Percentiles rank a stretch among this genome's conserved stretches.
Evolutionary conservation across 768 basidiomycete genomes (phyloP).

Genomic region (Mycena haematopus): DNA sequence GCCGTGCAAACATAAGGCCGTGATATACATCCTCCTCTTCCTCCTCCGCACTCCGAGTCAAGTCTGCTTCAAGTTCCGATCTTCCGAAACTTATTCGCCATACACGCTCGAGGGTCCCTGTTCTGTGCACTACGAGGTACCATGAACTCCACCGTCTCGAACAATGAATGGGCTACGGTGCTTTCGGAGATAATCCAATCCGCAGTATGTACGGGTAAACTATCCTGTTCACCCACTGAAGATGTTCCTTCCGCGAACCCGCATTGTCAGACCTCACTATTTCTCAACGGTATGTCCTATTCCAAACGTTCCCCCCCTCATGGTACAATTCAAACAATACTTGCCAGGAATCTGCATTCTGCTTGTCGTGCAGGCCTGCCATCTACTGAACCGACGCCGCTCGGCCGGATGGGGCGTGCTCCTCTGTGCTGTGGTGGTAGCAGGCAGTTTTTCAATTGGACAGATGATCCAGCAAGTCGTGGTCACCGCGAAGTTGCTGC

Average conservation of each 20-base stretch:
- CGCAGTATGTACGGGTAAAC: background rate
- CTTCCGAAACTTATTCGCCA: background rate
- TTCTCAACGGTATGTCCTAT: background rate
- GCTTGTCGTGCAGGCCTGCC: background rate
- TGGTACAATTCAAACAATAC: background rate
- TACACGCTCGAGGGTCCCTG: background rate
- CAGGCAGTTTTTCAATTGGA: background rate
- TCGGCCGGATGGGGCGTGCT: background rate
- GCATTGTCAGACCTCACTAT: background rate
- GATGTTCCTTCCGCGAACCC: background rate
- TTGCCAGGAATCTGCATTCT: slow-evolving; percentile 4
- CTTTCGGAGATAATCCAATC: slow-evolving; percentile 5
- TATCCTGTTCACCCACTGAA: background rate
- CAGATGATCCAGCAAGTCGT: slow-evolving; percentile 2
- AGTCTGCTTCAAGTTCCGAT: no score
- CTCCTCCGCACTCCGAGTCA: no score
- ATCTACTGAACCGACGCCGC: background rate
- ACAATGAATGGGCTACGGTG: background rate
- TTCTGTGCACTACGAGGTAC: no score
- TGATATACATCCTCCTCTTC: no score
- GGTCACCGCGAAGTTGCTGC: background rate
- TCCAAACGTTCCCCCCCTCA: no score
- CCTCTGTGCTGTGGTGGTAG: background rate
- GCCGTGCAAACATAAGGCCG: no score
- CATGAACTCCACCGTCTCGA: background rate